Percentiles rank a stretch among this genome's conserved stretches.
phyloP scores from a whole-genome alignment of 2,329 filamentous ascomycete species.

The Alternaria ventricosa region DNA sequence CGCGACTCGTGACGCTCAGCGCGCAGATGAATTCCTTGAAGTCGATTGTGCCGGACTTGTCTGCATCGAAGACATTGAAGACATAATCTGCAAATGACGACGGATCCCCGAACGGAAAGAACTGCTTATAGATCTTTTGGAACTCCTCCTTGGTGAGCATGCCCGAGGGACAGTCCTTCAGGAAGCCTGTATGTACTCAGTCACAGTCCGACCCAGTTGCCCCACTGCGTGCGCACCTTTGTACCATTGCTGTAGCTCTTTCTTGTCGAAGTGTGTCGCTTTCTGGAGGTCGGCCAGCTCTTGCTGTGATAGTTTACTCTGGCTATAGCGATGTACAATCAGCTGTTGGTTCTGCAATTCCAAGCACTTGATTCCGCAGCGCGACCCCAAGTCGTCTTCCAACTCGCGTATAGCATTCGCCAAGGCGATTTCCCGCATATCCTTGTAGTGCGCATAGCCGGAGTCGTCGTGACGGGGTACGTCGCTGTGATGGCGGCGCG shows the following conservation, averaged over 20 bases:
- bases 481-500: conserved; percentile 31
- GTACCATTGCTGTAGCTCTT: conserved; percentile 99
- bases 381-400: conserved; percentile 31
- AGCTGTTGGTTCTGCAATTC: conserved; percentile 40
- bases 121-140: conserved; percentile 99
- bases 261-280: conserved; percentile 99
- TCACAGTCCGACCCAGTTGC: neutral
- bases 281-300: conserved; percentile 95
- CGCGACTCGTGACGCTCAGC: conserved; percentile 92
- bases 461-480: conserved; percentile 33
- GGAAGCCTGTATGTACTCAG: conserved; percentile 71
- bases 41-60: conserved; percentile 96
- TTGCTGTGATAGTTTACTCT: conserved; percentile 97
- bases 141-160: conserved; percentile 98
- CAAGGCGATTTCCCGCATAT: conserved; percentile 31
- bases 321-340: conserved; percentile 63
- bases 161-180: conserved; percentile 97
- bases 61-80: conserved; percentile 98
- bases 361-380: conserved; percentile 28
- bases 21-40: conserved; percentile 99
- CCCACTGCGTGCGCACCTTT: conserved; percentile 71
- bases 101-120: conserved; percentile 98
- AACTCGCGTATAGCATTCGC: conserved; percentile 32
- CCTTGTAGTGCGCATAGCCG: conserved; percentile 35
- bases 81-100: conserved; percentile 98